Base-by-base conservation (phyloP, 164 flowering plant species). In the grape (Vitis vinifera) region DNA sequence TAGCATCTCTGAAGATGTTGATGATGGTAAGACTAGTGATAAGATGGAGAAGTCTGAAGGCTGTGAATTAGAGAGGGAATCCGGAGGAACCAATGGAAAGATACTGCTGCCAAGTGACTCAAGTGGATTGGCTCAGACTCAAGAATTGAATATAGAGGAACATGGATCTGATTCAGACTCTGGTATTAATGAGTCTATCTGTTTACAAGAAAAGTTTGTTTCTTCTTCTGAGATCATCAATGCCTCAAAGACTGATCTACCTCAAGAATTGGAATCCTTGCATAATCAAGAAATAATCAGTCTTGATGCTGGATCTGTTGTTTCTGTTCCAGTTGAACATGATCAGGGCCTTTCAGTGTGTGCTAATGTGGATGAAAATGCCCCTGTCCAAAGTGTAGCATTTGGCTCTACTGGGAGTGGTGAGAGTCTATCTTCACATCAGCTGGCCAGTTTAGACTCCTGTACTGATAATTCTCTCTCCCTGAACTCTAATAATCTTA, bases 321-420 rank as follows among this genome's bases (percentile, higher is more conserved):
- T 37, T 68, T 30, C 66, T 62, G 19, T 48, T 62, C 29, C 72
- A 4, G 55, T 50, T 51, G 71, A 67, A 12, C 16, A 51, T 67
- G 15, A 57, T 57, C 27, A 47, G 55, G 74, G 51, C 4, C 59
- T 14, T 69, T 67, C 56, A 60, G n/a, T 27, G 31, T 16, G 23
- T 50, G 65, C 61, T 72, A 59, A 44, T 68, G 52, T 53, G 29
- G 73, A 72, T 59, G 66, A 64, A 68, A 68, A 55, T 57, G 58
- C 59, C 65, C 16, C 30, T 23, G 37, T 19, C 17, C 68, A 29
- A 37, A 16, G 56, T 51, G 48, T 37, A 37, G 44, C 12, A 51
- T 62, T 27, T 58, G 56, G 2, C 23, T 19, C 30, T 57, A 3
- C 6, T 8, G 69, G 23, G 30, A 59, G 30, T 27, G 7, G 55